Conservation (phyloP, 192 early-diverging fungal species). For the Tieghemiomyces parasiticus region DNA sequence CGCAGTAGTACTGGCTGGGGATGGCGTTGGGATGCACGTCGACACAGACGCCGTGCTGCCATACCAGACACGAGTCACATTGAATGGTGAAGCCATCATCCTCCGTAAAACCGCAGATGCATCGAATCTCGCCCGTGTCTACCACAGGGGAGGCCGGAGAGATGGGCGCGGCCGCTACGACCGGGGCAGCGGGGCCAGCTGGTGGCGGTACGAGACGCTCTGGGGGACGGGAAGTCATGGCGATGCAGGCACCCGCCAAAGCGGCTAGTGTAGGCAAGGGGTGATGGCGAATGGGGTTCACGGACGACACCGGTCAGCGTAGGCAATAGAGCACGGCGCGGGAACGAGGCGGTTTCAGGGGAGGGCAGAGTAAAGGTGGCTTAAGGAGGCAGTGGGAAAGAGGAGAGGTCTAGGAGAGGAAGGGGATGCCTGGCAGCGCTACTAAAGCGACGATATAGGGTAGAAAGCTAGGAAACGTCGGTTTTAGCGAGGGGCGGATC, state of each 20-base stretch:
- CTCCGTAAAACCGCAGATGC: conserved; percentile 76
- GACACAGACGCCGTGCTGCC: conserved; percentile 92
- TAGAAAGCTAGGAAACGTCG: too few relatives aligned
- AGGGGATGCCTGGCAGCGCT: background rate
- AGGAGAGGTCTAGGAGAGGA: background rate
- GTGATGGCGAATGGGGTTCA: background rate
- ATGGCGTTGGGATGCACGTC: conserved; percentile 45
- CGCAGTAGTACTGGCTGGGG: conserved; percentile 79
- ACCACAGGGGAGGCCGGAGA: conserved; percentile 18
- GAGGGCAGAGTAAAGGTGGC: background rate
- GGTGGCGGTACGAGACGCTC: too few relatives aligned
- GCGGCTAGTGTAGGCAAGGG: background rate
- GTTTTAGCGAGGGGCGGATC: too few relatives aligned
- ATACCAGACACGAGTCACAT: conserved; percentile 84
- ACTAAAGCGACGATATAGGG: background rate
- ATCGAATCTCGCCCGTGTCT: conserved; percentile 84
- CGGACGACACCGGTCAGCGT: background rate
- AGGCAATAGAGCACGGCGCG: background rate
- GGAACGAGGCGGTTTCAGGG: background rate
- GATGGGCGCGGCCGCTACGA: too few relatives aligned
- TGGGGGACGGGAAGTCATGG: conserved; percentile 1
- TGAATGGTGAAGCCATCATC: conserved; percentile 98
- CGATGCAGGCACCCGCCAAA: background rate
- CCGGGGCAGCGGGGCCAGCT: too few relatives aligned
- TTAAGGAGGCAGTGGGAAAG: background rate